Base-by-base conservation (phyloP, 2,329 filamentous ascomycete species). In the Fusarium secorum region DNA sequence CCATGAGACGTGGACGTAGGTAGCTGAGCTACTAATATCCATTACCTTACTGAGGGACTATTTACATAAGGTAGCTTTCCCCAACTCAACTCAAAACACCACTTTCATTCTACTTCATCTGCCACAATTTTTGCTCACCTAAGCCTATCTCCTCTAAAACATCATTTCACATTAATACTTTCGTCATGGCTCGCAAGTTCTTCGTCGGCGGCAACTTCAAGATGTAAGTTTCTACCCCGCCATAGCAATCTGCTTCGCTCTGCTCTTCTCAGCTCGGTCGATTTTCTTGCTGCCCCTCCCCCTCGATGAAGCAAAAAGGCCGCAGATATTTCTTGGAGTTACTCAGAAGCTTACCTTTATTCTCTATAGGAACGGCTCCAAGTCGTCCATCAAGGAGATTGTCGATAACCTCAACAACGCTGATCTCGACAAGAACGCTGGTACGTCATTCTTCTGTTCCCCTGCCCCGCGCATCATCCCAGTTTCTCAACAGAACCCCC, bases 201-300 rank as follows among this genome's bases (percentile, higher is more conserved):
- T 97, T 97, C 83, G 93, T 97, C 83, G 95, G 95, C 84, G 95
- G 95, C 81, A 99, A 99, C 91, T 98, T 98, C 88, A 98, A 99
- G 89, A 98, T 98, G 95, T 97, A 86, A 81, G 88, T 72, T 76
- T 72, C 77, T 76, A 74, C 76, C 76, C 75, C 71, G 71, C 75
- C 66, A 71, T 74, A 59, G 59, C 55, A 60, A 49, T 52, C 26
- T 52, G 45, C 45, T 60, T 30, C 26, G 20, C 58, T 60, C 66
- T 58, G 38, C 24, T 64, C 48, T 60, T 35, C 57, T 65, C 49
- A 49, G 49, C 51, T 52, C 32, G 18, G 38, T 56, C 39, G 41
- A 41, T 38, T 64, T 48, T 51, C 20, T 62, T 63, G 64, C 51
- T 68, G 49, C 62, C 72, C 65, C 63, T 63, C 59, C 55, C 60